These are phyloP conservation scores for Umbilicus rupestris DNA, from an alignment of 164 flowering plant species.

Conservation along the genomic window DNA sequence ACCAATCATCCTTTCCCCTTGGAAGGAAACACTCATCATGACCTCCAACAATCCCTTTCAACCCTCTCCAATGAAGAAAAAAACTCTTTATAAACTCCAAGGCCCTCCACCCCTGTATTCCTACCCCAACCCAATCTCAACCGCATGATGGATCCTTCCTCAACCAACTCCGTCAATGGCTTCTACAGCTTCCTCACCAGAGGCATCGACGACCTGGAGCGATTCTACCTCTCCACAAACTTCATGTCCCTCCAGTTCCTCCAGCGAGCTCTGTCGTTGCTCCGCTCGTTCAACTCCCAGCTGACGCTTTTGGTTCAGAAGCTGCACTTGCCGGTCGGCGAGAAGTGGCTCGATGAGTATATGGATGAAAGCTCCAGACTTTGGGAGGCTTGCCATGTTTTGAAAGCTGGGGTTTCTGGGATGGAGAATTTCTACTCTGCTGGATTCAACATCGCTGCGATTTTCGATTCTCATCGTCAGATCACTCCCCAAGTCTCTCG, in stretches of 20 bases:
- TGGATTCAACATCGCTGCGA: conserved; percentile 38
- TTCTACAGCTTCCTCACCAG: conserved; percentile 73
- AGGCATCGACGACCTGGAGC: conserved; percentile 80
- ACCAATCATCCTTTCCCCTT: too few relatives aligned
- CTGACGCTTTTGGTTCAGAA: conserved; percentile 68
- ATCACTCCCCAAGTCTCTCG: conserved; percentile 51
- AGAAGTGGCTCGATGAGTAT: conserved; percentile 97
- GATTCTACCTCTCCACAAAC: conserved; percentile 40
- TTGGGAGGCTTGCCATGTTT: conserved; percentile 86
- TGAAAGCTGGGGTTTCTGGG: conserved; percentile 67
- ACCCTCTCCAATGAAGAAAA: too few relatives aligned
- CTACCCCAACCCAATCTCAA: too few relatives aligned
- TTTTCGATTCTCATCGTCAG: conserved; percentile 47
- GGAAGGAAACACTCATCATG: too few relatives aligned
- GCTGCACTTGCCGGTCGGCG: conserved; percentile 80
- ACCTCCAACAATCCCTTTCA: too few relatives aligned
- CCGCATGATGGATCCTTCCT: conserved; percentile 64
- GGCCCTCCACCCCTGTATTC: neutral
- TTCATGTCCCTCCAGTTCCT: conserved; percentile 93
- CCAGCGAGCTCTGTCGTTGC: conserved; percentile 60
- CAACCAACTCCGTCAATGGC: conserved; percentile 74
- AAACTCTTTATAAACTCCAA: too few relatives aligned
- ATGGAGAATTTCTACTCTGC: conserved; percentile 68
- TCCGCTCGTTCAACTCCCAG: conserved; percentile 73
- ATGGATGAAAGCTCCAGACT: conserved; percentile 95